Evolutionary conservation across 495 filamentous ascomycete genomes (phyloP).

Genomic region (Neurospora sp.): DNA sequence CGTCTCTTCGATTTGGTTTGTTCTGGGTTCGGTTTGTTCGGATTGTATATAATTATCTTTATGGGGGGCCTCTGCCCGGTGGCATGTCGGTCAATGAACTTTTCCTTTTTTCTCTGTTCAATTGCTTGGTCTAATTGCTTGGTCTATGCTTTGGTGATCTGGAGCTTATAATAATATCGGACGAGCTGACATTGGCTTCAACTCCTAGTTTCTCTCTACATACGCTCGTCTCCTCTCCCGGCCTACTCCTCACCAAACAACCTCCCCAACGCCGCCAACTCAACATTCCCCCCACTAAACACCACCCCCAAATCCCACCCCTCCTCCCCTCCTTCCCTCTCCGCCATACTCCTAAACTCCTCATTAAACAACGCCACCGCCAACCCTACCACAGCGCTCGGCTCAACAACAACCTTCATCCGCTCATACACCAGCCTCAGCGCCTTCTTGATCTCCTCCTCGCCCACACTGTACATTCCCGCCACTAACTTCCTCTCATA

Average conservation of each 20-base stretch:
- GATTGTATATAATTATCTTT: neutral
- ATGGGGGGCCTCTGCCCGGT: neutral
- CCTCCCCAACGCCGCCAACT: slow-evolving; percentile 62
- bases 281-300: slow-evolving; percentile 86
- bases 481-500: slow-evolving; percentile 57
- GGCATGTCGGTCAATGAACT: neutral
- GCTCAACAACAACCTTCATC: slow-evolving; percentile 89
- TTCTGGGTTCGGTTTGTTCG: neutral
- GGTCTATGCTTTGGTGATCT: neutral
- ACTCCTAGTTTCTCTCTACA: neutral
- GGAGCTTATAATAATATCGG: neutral
- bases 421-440: slow-evolving; percentile 75
- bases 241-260: slow-evolving; percentile 34
- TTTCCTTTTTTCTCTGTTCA: neutral
- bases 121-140: neutral
- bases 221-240: neutral
- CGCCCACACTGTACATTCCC: slow-evolving; percentile 68
- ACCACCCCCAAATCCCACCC: slow-evolving; percentile 86
- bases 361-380: slow-evolving; percentile 79
- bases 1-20: neutral
- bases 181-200: neutral
- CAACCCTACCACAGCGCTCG: slow-evolving; percentile 75
- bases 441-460: slow-evolving; percentile 72
- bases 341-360: slow-evolving; percentile 63
- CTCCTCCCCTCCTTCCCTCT: slow-evolving; percentile 56